Conservation (phyloP, 352 stramenopile genomes). For the Phytophthora boehmeriae region DNA sequence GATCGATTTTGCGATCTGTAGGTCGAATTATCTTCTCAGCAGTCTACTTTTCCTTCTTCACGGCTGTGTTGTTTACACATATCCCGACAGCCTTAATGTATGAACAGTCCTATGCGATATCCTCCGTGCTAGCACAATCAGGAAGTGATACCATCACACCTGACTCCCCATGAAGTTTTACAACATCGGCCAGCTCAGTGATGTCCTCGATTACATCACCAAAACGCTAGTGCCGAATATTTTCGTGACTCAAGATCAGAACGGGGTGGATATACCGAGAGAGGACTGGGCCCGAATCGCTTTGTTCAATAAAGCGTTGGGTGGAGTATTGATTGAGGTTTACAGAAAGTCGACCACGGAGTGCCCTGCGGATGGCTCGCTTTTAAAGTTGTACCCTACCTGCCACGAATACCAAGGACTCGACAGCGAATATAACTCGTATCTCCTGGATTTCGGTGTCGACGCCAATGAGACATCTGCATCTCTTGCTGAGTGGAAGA, state of each 20-base stretch:
- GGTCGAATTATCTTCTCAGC: slow-evolving; percentile 39
- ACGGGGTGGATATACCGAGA: slow-evolving; percentile 29
- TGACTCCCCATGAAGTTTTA: slow-evolving; percentile 49
- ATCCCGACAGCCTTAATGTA: slow-evolving; percentile 40
- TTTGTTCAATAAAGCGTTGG: slow-evolving; percentile 45
- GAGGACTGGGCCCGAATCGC: slow-evolving; percentile 36
- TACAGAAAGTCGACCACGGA: slow-evolving; percentile 9
- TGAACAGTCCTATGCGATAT: slow-evolving; percentile 37
- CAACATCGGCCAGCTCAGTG: slow-evolving; percentile 42
- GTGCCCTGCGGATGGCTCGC: slow-evolving; percentile 27
- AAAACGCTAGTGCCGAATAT: slow-evolving; percentile 44
- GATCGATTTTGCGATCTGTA: slow-evolving; percentile 30
- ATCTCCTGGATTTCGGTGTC: slow-evolving; percentile 33
- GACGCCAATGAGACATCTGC: slow-evolving; percentile 27
- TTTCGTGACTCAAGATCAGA: slow-evolving; percentile 55
- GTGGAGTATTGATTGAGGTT: slow-evolving; percentile 36
- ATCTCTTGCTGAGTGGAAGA: slow-evolving; percentile 32
- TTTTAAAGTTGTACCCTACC: slow-evolving; percentile 39
- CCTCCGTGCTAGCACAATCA: slow-evolving; percentile 35
- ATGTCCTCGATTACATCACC: slow-evolving; percentile 51
- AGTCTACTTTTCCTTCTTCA: slow-evolving; percentile 50
- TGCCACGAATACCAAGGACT: slow-evolving; percentile 35
- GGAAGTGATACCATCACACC: slow-evolving; percentile 45
- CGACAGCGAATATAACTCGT: slow-evolving; percentile 12
- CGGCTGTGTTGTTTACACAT: slow-evolving; percentile 49